Conservation (phyloP, 345 rosid species). For the Luvunga scandens region DNA sequence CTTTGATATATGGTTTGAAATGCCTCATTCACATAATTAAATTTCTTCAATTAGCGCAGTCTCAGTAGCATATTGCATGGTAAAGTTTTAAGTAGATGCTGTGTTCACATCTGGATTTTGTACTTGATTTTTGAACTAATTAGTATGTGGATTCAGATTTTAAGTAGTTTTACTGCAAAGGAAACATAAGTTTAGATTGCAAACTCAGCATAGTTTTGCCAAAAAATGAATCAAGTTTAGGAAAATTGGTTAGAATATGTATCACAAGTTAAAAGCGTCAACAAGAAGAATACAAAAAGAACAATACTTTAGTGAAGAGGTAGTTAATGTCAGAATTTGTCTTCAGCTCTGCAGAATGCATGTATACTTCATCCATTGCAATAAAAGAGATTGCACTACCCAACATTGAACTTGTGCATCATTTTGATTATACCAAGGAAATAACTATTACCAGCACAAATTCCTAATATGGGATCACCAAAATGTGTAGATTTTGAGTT, state of each 20-base stretch:
- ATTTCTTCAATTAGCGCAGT: neutral
- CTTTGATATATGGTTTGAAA: neutral
- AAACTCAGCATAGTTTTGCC: neutral
- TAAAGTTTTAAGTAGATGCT: neutral
- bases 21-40: neutral
- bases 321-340: too few relatives aligned
- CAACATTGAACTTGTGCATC: neutral
- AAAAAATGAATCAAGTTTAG: too few relatives aligned
- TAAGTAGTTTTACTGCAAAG: neutral
- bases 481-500: neutral
- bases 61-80: neutral
- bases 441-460: neutral
- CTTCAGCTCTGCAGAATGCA: too few relatives aligned
- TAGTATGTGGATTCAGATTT: neutral
- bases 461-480: neutral
- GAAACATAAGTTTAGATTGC: neutral
- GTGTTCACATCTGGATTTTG: neutral
- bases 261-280: too few relatives aligned
- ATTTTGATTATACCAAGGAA: neutral
- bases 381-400: too few relatives aligned
- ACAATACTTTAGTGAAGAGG: too few relatives aligned
- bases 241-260: too few relatives aligned
- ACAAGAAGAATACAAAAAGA: too few relatives aligned
- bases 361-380: too few relatives aligned
- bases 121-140: neutral